Evolutionary conservation across 202 grass and related monocot species (phyloP).

Genomic region (Carex arenaria): DNA sequence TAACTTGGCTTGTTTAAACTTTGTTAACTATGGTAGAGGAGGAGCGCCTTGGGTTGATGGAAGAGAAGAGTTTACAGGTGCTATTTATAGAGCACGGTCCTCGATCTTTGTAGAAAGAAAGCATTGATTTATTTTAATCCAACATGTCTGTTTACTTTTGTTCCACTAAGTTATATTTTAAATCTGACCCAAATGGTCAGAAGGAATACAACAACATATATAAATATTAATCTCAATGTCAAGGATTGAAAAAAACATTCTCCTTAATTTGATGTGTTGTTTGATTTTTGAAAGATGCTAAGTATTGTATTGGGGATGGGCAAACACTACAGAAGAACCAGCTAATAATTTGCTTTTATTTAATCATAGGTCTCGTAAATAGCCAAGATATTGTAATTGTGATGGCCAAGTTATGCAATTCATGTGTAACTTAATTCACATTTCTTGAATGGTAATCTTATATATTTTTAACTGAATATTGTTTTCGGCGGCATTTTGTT

Average conservation of each 20-base stretch:
- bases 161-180: too few relatives aligned
- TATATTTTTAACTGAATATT: too few relatives aligned
- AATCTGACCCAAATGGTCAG: too few relatives aligned
- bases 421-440: background rate
- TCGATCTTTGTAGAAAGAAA: too few relatives aligned
- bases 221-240: background rate
- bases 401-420: background rate
- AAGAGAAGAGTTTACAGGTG: too few relatives aligned
- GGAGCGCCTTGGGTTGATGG: background rate
- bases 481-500: too few relatives aligned
- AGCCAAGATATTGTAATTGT: background rate
- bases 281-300: background rate
- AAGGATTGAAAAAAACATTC: background rate
- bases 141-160: too few relatives aligned
- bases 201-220: background rate
- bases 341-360: background rate
- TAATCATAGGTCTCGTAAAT: background rate
- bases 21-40: background rate
- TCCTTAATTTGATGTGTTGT: background rate
- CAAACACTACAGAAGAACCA: background rate
- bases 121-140: too few relatives aligned
- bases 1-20: slow-evolving; percentile 11
- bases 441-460: too few relatives aligned
- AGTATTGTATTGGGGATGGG: background rate
- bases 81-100: too few relatives aligned